These are phyloP conservation scores for Cruciata laevipes DNA, from an alignment of 257 asterid species.

Conservation along the genomic window DNA sequence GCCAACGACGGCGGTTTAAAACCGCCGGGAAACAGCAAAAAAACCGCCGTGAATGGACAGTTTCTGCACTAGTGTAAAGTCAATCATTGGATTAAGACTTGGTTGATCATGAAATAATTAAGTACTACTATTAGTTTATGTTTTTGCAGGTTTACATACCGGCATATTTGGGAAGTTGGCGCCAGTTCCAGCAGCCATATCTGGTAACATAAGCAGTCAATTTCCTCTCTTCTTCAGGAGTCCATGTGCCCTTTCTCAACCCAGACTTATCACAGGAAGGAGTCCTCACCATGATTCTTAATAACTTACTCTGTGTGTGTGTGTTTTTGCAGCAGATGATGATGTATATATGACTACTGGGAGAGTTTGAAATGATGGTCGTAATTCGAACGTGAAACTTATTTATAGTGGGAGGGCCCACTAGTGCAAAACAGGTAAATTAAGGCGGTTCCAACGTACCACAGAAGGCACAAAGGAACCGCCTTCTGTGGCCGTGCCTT, in stretches of 20 bases:
- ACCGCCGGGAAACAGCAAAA: too few species aligned
- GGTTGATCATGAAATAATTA: background rate
- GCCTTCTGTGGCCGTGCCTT: too few species aligned
- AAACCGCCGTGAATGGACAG: too few species aligned
- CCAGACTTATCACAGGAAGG: constrained; percentile 26
- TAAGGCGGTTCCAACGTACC: too few species aligned
- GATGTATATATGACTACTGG: too few species aligned
- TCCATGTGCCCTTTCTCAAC: constrained; percentile 49
- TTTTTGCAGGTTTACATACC: constrained; percentile 4
- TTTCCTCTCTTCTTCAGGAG: constrained; percentile 42
- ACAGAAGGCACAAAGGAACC: too few species aligned
- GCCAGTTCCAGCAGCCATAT: constrained; percentile 51
- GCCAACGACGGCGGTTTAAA: too few species aligned
- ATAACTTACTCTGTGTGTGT: too few species aligned
- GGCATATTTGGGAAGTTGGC: constrained; percentile 42
- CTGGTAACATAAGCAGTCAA: constrained; percentile 29
- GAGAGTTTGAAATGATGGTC: background rate
- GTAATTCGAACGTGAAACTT: background rate
- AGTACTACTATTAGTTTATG: background rate
- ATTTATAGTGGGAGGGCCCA: constrained; percentile 3
- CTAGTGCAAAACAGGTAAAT: too few species aligned
- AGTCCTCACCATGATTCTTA: constrained; percentile 23
- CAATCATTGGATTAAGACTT: too few species aligned
- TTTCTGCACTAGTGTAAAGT: too few species aligned
- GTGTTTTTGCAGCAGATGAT: too few species aligned